These are phyloP conservation scores for Ammopiptanthus mongolicus DNA, from an alignment of 306 rosid genomes.

Conservation along the genomic window DNA sequence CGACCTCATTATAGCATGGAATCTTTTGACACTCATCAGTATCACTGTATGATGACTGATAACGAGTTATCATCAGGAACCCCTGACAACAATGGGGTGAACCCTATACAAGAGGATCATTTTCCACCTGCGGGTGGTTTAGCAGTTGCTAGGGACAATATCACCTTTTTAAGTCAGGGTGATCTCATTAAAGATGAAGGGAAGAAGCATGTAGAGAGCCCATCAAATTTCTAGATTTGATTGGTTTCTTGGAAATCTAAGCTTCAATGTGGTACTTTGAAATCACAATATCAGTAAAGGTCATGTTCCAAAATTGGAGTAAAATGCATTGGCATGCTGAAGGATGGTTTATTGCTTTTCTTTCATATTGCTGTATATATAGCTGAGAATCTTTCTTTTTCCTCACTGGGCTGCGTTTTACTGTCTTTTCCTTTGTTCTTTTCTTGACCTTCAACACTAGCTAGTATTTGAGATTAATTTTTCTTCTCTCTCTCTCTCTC, in stretches of 20 bases:
- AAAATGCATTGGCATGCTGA: slow-evolving; percentile 14
- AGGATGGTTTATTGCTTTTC: slow-evolving; percentile 19
- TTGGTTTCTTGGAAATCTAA: slow-evolving; percentile 16
- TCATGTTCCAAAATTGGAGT: slow-evolving; percentile 15
- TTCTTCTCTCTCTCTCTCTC: neutral
- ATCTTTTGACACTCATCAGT: slow-evolving; percentile 40
- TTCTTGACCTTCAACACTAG: slow-evolving; percentile 13
- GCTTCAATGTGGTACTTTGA: neutral
- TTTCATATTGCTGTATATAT: slow-evolving; percentile 38
- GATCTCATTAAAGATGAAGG: slow-evolving; percentile 43
- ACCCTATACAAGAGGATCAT: slow-evolving; percentile 40
- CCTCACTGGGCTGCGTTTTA: neutral
- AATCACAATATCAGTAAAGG: slow-evolving; percentile 13
- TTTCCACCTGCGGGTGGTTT: slow-evolving; percentile 40
- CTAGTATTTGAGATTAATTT: slow-evolving; percentile 17
- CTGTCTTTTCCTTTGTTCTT: slow-evolving; percentile 6
- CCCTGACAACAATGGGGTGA: slow-evolving; percentile 37
- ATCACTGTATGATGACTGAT: slow-evolving; percentile 37
- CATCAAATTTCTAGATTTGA: slow-evolving; percentile 53
- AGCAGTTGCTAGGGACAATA: slow-evolving; percentile 39
- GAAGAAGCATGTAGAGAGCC: slow-evolving; percentile 76
- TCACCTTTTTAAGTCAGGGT: slow-evolving; percentile 33
- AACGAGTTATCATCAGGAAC: slow-evolving; percentile 33
- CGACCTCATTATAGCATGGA: slow-evolving; percentile 38
- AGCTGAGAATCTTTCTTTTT: slow-evolving; percentile 23